These are phyloP conservation scores for Colletotrichum nymphaeae DNA, from an alignment of 2,329 filamentous ascomycete genomes.

Conservation along the genomic window DNA sequence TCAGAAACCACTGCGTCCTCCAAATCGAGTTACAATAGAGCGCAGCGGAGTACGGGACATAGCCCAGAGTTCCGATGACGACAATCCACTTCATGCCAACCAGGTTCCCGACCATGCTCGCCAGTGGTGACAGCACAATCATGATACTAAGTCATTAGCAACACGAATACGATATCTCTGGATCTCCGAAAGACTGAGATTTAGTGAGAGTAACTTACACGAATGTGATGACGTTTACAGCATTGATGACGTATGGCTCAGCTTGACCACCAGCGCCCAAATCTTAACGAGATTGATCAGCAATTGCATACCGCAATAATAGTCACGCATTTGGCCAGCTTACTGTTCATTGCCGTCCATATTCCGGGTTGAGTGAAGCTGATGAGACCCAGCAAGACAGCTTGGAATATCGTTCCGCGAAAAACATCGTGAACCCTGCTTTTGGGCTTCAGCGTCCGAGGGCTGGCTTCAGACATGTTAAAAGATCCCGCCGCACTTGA, in stretches of 20 bases:
- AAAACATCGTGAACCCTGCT: slow-evolving; percentile 41
- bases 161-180: not conserved
- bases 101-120: slow-evolving; percentile 23
- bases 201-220: not conserved
- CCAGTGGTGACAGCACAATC: slow-evolving; percentile 16
- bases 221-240: slow-evolving; percentile 19
- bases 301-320: not conserved
- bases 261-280: slow-evolving; percentile 25
- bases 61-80: slow-evolving; percentile 14
- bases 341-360: slow-evolving; percentile 43
- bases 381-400: slow-evolving; percentile 55
- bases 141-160: not conserved
- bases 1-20: slow-evolving; percentile 26
- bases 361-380: slow-evolving; percentile 58
- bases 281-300: not conserved
- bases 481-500: not conserved
- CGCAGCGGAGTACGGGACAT: slow-evolving; percentile 24
- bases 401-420: slow-evolving; percentile 57
- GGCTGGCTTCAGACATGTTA: not conserved
- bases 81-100: slow-evolving; percentile 30
- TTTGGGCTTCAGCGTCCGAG: not conserved
- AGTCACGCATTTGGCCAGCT: not conserved
- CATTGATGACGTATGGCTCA: slow-evolving; percentile 24
- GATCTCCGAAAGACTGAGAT: too few species aligned
- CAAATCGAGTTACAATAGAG: slow-evolving; percentile 27